Conservation (phyloP, 208 protist species). For the Wallacemonas rigidus region DNA sequence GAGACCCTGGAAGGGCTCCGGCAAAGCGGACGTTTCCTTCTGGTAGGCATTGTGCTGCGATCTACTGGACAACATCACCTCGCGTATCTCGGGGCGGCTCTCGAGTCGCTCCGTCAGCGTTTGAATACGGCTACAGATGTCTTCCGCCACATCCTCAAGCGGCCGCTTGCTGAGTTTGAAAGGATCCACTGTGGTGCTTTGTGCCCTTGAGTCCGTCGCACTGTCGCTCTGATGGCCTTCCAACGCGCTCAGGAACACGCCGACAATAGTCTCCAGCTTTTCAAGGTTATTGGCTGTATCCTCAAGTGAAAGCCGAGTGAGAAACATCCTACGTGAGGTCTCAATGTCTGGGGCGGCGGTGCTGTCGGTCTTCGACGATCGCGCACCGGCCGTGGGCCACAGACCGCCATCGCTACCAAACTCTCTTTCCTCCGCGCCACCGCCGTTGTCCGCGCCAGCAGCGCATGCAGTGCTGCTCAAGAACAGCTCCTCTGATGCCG, state of each 20-base stretch:
- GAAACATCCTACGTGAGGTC: conserved; percentile 21
- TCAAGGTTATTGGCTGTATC: conserved; percentile 34
- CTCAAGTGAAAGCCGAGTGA: conserved; percentile 46
- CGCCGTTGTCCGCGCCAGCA: background rate
- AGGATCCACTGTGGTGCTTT: conserved; percentile 32
- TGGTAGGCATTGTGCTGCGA: background rate
- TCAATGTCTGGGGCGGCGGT: conserved; percentile 1
- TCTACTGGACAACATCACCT: background rate
- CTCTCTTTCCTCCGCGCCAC: no score
- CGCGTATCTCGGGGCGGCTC: background rate
- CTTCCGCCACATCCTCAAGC: conserved; percentile 47
- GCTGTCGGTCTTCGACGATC: background rate
- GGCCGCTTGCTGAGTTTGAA: conserved; percentile 43
- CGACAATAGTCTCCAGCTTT: conserved; percentile 35
- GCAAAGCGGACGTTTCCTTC: background rate
- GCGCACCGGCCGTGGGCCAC: no score
- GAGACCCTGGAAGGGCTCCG: background rate
- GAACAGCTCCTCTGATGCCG: background rate
- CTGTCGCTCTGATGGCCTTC: conserved; percentile 2
- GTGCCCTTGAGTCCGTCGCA: background rate
- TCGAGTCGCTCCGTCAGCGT: conserved; percentile 13
- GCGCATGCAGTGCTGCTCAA: background rate
- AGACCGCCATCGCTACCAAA: no score
- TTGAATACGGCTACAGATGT: conserved; percentile 34
- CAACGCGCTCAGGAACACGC: conserved; percentile 25